Evolutionary conservation across 495 filamentous ascomycete genomes (phyloP).

Genomic region (Acidiella bohemica): DNA sequence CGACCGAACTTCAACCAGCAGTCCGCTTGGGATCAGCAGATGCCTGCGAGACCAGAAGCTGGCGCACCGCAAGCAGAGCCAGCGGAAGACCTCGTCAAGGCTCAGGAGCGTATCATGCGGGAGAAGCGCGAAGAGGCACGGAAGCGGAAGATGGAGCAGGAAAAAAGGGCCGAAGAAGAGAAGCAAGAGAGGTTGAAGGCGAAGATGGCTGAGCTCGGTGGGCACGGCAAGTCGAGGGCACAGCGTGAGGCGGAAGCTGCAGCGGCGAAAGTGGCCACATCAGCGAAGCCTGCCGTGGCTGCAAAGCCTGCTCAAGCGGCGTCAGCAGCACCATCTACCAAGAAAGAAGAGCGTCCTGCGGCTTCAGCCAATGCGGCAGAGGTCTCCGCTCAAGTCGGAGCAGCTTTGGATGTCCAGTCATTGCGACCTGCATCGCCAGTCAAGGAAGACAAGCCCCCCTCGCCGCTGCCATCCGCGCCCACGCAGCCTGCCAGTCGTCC

Average conservation of each 20-base stretch:
- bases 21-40: conserved; percentile 19
- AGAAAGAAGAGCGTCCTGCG: too few species aligned
- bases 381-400: conserved; percentile 10
- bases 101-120: conserved; percentile 76
- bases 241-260: conserved; percentile 31
- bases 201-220: conserved; percentile 67
- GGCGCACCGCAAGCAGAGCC: conserved; percentile 22
- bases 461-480: conserved; percentile 9
- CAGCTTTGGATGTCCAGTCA: conserved; percentile 18
- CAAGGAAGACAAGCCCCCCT: background rate
- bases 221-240: conserved; percentile 45
- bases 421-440: conserved; percentile 18
- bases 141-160: conserved; percentile 66
- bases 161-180: conserved; percentile 65
- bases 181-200: conserved; percentile 67
- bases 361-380: background rate
- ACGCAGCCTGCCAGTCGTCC: background rate
- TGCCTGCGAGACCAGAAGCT: too few species aligned
- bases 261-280: conserved; percentile 9
- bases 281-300: background rate
- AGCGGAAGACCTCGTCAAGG: conserved; percentile 32
- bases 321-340: background rate
- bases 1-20: conserved; percentile 16
- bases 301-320: background rate
- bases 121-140: conserved; percentile 57